Evolutionary conservation across 352 stramenopile genomes (phyloP).

Genomic region (Blastocystis sp.): DNA sequence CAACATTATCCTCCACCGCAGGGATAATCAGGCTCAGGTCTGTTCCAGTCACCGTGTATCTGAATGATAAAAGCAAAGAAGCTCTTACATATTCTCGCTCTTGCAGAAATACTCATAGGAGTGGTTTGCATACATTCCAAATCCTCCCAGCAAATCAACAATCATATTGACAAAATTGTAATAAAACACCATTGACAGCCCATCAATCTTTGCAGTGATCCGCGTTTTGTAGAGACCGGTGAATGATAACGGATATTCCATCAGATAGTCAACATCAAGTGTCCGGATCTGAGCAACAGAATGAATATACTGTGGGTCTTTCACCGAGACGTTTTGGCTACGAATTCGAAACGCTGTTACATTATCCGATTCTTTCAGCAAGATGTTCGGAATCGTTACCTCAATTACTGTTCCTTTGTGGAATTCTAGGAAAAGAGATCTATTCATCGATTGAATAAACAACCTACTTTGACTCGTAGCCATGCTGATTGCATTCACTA

Average conservation of each 20-base stretch:
- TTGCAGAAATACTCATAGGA: slow-evolving; percentile 47
- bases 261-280: slow-evolving; percentile 33
- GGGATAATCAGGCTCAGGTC: background rate
- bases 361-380: slow-evolving; percentile 38
- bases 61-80: background rate
- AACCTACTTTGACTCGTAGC: background rate
- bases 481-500: background rate
- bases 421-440: background rate
- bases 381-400: slow-evolving; percentile 28
- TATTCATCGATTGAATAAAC: background rate
- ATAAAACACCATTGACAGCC: background rate
- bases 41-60: background rate
- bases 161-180: slow-evolving; percentile 49
- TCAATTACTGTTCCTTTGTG: background rate
- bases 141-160: background rate
- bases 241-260: slow-evolving; percentile 23
- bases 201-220: background rate
- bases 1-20: background rate
- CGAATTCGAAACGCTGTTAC: slow-evolving; percentile 17
- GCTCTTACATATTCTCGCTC: slow-evolving; percentile 26
- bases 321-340: background rate
- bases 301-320: slow-evolving; percentile 19
- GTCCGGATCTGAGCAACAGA: background rate
- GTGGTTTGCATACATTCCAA: background rate
- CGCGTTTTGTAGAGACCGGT: slow-evolving; percentile 47